Evolutionary conservation across 179 eudicot genomes (phyloP), one percentile per base, ranked within the genome.

Genomic region (Spinacia oleracea): DNA sequence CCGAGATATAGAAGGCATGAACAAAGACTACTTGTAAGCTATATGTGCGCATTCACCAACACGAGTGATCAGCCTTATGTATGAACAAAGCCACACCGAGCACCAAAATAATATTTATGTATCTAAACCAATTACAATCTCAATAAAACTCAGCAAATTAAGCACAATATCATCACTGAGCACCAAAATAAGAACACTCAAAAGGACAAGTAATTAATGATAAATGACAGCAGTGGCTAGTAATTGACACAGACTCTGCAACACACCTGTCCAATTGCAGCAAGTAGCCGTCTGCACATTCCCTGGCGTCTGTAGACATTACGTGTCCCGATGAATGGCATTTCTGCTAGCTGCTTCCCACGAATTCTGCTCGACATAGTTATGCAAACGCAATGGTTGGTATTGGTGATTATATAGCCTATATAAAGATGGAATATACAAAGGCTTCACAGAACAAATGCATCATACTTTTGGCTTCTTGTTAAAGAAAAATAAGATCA

Each of bases 241-340:
- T 45, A 38, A 38, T 38, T 38, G 40, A 38, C 3, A 38, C 4
- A 38, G 40, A 38, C 29, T 60, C 42, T 38, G 43, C 51, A 73
- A 85, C 88, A 40, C 85, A 96, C 99, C 84, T 76, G 79, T 84
- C 93, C 96, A 84, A 96, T 87, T 45, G 94, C 96, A 63, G 83
- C 77, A 45, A 96, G 87, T 81, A 96, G 93, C 50, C 97, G 90
- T 23, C 96, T 87, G 74, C 97, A 92, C 99, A 96, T 96, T 80
- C 99, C 99, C 79, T 92, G 94, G 72, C 94, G 97, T 80, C 99
- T 90, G 78, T 93, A 92, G 60, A 84, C 83, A 85, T 89, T 88
- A 60, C 99, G 93, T 15, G 97, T 92, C 83, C 97, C 99, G 77
- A 96, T 92, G 76, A 90, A 96, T 65, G 99, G 99, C 99, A 96